Percentiles rank a stretch among this genome's conserved stretches.
Conservation (phyloP, 345 rosid genomes). For the Eucalyptus polybractea region DNA sequence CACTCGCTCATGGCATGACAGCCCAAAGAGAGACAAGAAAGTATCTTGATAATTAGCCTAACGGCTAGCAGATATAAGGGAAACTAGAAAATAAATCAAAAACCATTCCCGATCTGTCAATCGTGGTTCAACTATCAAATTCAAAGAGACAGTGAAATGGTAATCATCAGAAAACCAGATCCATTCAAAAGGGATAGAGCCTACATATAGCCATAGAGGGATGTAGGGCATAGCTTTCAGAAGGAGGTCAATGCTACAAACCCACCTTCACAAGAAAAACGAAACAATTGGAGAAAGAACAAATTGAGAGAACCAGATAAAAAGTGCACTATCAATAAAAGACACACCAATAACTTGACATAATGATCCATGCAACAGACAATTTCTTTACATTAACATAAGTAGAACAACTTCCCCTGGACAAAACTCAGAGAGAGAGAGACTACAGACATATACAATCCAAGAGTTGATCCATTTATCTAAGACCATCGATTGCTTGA, state of each 20-base stretch:
- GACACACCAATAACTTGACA: neutral
- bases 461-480: neutral
- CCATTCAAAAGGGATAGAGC: neutral
- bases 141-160: neutral
- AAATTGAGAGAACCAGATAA: neutral
- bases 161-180: neutral
- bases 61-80: neutral
- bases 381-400: neutral
- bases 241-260: neutral
- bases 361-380: neutral
- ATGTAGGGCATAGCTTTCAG: neutral
- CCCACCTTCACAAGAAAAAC: neutral
- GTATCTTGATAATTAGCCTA: neutral
- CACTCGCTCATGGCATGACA: neutral
- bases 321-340: neutral
- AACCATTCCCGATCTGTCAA: neutral
- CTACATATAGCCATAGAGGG: neutral
- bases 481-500: neutral
- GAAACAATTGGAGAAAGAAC: neutral
- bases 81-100: neutral
- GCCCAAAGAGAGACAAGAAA: neutral
- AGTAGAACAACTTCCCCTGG: neutral
- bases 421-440: neutral
- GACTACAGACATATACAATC: neutral
- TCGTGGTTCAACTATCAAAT: neutral